A percentile compares a stretch with the other conserved stretches of the same genome.
These are phyloP conservation scores for Apiospora hydei DNA, from an alignment of 2,329 filamentous ascomycete species.

Conservation along the genomic window DNA sequence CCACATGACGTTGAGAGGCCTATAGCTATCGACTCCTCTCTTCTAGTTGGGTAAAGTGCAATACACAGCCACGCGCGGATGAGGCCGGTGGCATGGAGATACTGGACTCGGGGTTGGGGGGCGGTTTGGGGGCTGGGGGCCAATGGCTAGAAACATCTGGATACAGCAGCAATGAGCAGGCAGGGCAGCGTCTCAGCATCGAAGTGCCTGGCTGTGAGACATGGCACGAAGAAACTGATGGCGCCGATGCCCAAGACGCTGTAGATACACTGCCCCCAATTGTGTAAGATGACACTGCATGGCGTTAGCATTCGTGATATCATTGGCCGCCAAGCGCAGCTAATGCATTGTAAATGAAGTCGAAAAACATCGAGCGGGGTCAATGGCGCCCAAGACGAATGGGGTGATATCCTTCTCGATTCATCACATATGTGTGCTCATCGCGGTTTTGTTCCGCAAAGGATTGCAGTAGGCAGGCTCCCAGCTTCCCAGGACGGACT, in stretches of 20 bases:
- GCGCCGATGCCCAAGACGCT: not conserved
- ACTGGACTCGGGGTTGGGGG: too few species aligned
- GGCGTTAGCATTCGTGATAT: not conserved
- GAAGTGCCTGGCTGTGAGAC: too few species aligned
- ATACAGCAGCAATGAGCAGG: too few species aligned
- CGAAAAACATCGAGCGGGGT: not conserved
- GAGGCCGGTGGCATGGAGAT: too few species aligned
- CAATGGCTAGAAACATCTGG: too few species aligned
- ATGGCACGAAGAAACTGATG: not conserved
- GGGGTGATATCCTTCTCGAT: not conserved
- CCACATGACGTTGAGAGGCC: too few species aligned
- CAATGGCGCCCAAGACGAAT: not conserved
- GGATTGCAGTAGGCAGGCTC: not conserved
- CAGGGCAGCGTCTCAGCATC: too few species aligned
- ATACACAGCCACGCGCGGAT: too few species aligned
- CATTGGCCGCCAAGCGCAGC: not conserved
- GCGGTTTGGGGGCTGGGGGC: too few species aligned
- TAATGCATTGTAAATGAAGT: not conserved
- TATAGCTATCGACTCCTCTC: too few species aligned
- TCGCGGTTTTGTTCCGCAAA: not conserved
- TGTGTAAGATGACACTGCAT: not conserved
- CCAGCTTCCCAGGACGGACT: too few species aligned
- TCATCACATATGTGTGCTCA: conserved; percentile 5
- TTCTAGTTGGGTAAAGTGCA: too few species aligned
- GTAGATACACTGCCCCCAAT: not conserved